Base-by-base conservation (phyloP, 169 alveolate genomes). In the Cryptosporidium bovis region DNA sequence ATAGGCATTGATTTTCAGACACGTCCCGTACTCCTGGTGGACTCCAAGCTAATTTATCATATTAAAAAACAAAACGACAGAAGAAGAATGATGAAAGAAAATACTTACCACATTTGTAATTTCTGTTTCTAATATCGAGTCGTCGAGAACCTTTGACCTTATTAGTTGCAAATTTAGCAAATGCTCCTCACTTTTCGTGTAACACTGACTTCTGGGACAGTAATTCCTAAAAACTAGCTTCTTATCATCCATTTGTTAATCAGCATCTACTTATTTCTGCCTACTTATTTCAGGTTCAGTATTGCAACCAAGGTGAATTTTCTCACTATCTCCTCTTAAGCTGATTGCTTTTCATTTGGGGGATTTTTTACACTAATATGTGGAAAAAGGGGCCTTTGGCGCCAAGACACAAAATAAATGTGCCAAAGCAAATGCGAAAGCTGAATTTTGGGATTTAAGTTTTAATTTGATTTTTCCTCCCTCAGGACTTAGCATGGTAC, bases 191-290 rank as follows among this genome's bases (percentile, higher is more conserved):
- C 31, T 6, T n/a, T 8, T 4, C 7, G 20, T 3, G 16, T 51
- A 69, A 24, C 83, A 69, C 15, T 10, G 55, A 24, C 83, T 69
- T 69, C 67, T 69, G 15, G 83, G 68, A 16, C 40, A 51, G 51
- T 69, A 69, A 24, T 69, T 69, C 33, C 60, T 69, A 56, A 69
- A 69, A 53, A 53, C 24, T 31, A 69, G 31, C 18, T 36, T 69
- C 29, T 56, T 36, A 5, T 33, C 68, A 27, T 46, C 33, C 82
- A 67, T 67, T 12, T 50, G 18, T 15, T 10, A 67, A 8, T 40
- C 8, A 55, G 4, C 48, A 8, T 40, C 48, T 40, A 40, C 48
- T 8, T 8, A 8, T 3, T 8, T 8, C 10, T 24, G 0, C 27
- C 48, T 40, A 40, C 2, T 8, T 8, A 8, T 3, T 8, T 8